Evolutionary conservation across 352 stramenopile species (phyloP).

Genomic region (Globisporangium cederbergense): DNA sequence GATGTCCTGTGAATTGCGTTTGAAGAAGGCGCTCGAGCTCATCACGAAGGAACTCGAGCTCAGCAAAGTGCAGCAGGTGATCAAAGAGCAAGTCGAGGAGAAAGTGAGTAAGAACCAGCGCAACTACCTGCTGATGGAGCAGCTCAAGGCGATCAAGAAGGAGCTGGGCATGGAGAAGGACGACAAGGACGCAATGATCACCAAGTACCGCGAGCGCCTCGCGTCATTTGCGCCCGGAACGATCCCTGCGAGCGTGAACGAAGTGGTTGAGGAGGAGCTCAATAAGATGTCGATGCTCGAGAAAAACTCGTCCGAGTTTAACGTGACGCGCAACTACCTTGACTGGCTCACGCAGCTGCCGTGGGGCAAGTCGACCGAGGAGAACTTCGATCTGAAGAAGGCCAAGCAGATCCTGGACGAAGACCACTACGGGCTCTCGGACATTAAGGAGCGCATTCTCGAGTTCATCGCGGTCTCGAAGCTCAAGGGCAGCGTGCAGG

Average conservation of each 20-base stretch:
- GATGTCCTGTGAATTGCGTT: constrained; percentile 91
- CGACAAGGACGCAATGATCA: constrained; percentile 97
- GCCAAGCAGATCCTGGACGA: constrained; percentile 93
- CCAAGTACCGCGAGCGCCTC: constrained; percentile 94
- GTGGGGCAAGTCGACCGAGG: constrained; percentile 93
- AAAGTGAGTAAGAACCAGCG: constrained; percentile 96
- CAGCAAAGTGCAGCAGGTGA: constrained; percentile 96
- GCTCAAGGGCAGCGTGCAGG: constrained; percentile 93
- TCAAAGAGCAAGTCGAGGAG: constrained; percentile 91
- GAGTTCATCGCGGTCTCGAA: constrained; percentile 99
- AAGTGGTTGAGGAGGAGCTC: constrained; percentile 97
- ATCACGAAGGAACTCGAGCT: constrained; percentile 97
- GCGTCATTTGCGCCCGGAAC: constrained; percentile 48
- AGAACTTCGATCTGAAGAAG: constrained; percentile 96
- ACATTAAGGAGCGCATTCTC: constrained; percentile 99
- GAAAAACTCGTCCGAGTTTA: constrained; percentile 99
- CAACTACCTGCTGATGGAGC: constrained; percentile 98
- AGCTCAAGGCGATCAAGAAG: constrained; percentile 99
- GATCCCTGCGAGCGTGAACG: constrained; percentile 78
- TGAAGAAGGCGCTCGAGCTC: constrained; percentile 96
- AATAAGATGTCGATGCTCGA: constrained; percentile 97
- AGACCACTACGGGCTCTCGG: constrained; percentile 97
- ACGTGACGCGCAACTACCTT: constrained; percentile 97
- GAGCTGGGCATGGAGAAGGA: constrained; percentile 99
- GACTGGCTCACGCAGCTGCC: constrained; percentile 98